Evolutionary conservation across 805 yeast genomes (phyloP), one percentile per base, ranked within the genome.

Genomic region (Saccharomycopsis fodiens): DNA sequence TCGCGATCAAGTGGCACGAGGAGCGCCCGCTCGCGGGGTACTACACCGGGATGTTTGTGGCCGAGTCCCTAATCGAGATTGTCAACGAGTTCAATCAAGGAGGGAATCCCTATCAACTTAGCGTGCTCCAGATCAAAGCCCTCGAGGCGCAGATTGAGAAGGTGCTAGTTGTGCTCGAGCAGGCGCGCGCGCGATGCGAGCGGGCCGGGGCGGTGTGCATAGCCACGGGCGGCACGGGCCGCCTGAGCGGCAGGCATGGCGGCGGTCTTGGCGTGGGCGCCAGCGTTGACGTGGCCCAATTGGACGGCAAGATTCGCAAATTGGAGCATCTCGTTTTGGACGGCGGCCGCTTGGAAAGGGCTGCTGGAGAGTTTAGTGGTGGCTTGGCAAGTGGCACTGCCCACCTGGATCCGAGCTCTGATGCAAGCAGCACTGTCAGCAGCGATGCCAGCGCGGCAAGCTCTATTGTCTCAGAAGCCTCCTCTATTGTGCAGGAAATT

Each of bases 51-150:
- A 17, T 42, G 13, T 37, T 19, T 15, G 15, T 42, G 15, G 34
- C 25, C 10, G 41, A 37, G 19, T 30, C 36, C 30, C 29, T 42
- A 19, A 35, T 42, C 19, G 16, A n/a, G 15, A 17, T 42, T 13
- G 29, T 42, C n/a, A 12, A 20, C 10, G 41, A 36, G 16, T 42
- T 35, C 30, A 27, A 35, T 12, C 34, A 42, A 10, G 25, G 34
- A 7, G 29, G 30, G 17, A 35, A 35, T 15, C 13, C 15, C n/a
- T 42, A 17, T 30, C 12, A 36, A 10, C 22, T 42, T 10, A 23
- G 23, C 23, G 42, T 30, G n/a, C 30, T 35, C 4, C 23, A 42
- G 22, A 17, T 42, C 32, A 42, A 35, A 10, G 31, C 34, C 17
- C 16, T 42, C n/a, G 44, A 42, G 22, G 20, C 16, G 12, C 20